These are phyloP conservation scores for Metarhizium robertsii DNA, from an alignment of 2,329 filamentous ascomycete genomes.

Conservation along the genomic window DNA sequence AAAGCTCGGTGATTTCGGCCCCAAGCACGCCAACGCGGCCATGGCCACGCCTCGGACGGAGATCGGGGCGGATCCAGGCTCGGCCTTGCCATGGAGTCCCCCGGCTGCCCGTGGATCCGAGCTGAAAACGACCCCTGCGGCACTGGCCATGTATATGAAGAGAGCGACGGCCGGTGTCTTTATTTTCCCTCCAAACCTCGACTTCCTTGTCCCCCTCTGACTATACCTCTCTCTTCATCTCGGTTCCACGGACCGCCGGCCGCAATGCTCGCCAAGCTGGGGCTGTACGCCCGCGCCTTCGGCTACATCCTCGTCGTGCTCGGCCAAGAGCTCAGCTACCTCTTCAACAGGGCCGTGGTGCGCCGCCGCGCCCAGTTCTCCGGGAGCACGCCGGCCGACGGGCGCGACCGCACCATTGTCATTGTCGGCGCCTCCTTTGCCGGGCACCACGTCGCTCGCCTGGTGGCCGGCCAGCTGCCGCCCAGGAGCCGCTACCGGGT, in stretches of 20 bases:
- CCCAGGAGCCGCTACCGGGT: conserved; percentile 37
- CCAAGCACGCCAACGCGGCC: background rate
- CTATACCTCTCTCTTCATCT: background rate
- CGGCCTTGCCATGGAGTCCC: no score
- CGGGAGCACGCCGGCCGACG: conserved; percentile 8
- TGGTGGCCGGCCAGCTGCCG: conserved; percentile 38
- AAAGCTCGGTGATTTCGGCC: background rate
- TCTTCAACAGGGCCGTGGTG: conserved; percentile 8
- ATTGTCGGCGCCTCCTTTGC: conserved; percentile 50
- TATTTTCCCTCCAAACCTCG: background rate
- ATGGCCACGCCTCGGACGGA: background rate
- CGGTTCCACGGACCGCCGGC: background rate
- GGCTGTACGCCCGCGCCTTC: conserved; percentile 20
- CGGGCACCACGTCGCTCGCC: conserved; percentile 38
- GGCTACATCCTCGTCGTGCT: conserved; percentile 16
- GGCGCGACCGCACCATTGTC: conserved; percentile 36
- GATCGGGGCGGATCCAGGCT: no score
- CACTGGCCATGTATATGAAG: no score
- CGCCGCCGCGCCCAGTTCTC: conserved; percentile 5
- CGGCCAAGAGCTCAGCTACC: conserved; percentile 12
- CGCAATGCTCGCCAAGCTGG: conserved; percentile 19
- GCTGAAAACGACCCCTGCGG: no score
- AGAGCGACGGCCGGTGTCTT: no score
- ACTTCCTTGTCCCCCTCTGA: background rate
- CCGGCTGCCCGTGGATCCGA: no score